Base-by-base conservation (phyloP, 495 filamentous ascomycete genomes). In the Choiromyces venosus region DNA sequence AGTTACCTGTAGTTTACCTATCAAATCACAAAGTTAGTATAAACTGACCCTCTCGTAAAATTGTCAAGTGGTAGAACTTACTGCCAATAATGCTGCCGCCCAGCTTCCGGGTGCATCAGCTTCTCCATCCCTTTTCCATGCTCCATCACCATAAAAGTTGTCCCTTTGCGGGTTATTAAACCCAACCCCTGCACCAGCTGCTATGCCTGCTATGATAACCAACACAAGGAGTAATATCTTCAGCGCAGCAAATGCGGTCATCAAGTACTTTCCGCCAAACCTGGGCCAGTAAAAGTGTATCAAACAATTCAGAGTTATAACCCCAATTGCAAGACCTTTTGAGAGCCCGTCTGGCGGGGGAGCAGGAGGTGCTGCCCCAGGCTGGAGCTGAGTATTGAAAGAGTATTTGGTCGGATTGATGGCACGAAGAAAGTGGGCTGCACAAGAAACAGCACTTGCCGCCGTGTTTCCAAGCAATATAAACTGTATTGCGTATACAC, bases 381-480 rank as follows among this genome's bases (percentile, higher is more conserved):
- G 25, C 19, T 46, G 42, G 10, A 14, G n/a, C 16, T 44, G 39
- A 18, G 33, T 33, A 33, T 33, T 70, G 7, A 18, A 4, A 6
- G 61, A 29, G 42, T 72, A 74, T 37, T 36, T 68, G 9, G 12
- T 1, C 6, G 64, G 73, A 21, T 78, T 76, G 35, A 78, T 77
- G 1, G 83, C 83, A 38, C 79, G 74, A 19, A 85, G 67, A 14
- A 85, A 75, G 68, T 83, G 80, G 14, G 72, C 37, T 8, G 81
- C 86, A 76, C 86, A 85, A 37, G 81, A 74, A 21, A 88, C 73
- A 19, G 82, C 81, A 79, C 87, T 88, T 21, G 82, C 83, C 0
- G 85, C 80, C 33, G 84, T 83, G 75, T 87, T 87, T 40, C 83
- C 86, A 8, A 88, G 66, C 21, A 84, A 66, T 67, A 88, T 84